Base-by-base conservation (phyloP, 371 early-diverging fungal genomes). In the Mortierella sp. region DNA sequence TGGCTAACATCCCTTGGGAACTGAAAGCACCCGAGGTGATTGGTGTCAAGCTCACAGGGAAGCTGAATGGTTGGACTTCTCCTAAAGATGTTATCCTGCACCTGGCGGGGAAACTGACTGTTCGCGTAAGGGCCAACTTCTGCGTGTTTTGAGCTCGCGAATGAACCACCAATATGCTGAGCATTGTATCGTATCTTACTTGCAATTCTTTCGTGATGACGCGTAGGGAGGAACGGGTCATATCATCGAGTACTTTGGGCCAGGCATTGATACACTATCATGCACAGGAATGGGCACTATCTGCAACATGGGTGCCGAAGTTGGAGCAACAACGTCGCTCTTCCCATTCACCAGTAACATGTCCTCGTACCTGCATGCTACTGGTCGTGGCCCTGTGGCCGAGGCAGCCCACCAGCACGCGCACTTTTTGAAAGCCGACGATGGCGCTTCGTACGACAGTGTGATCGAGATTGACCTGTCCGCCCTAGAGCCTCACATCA, bases 231-330 rank as follows among this genome's bases (percentile, higher is more conserved):
- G 95, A 59, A 96, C 95, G 28, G 95, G 94, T 49, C 91, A 91
- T 68, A 94, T 95, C 58, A 87, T 95, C 71, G 96, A 96, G 81
- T 96, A 96, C 83, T 95, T 94, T 83, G 96, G 96, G 52, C 85
- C 89, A 50, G 95, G 95, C 67, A 90, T 93, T 30, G 89, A 93
- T 24, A 85, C 90, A 16, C 72, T 96, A 59, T 93, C 94, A 7
- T 93, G 94, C 86, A 96, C 96, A 31, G 96, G 95, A 63, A 95
- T 95, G 95, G 96, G 93, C 52, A 96, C 96, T 56, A 95, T 96
- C 67, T 94, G 94, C 83, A 96, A 96, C 81, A 95, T 95, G 95
- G 95, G 96, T 68, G 96, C 96, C 61, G 96, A 96, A 69, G 90
- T 96, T 42, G 96, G 96, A 47, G 96, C 96, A 43, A 96, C 96